These are phyloP conservation scores for Casuarina equisetifolia DNA, from an alignment of 306 rosid genomes.

Conservation along the genomic window DNA sequence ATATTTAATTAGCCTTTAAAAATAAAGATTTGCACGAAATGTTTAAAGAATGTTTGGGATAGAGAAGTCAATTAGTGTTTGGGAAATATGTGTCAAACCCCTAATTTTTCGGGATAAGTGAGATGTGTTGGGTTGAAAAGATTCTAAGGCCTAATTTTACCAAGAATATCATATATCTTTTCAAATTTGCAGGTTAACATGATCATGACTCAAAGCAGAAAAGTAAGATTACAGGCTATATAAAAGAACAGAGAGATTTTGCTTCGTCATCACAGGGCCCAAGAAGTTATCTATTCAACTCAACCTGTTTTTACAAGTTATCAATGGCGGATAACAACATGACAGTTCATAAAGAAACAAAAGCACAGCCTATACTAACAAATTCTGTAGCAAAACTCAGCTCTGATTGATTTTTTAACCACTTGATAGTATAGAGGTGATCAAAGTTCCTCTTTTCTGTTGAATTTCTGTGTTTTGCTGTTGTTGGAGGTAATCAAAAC, in stretches of 20 bases:
- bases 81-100: too few relatives aligned
- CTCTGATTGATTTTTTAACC: not conserved
- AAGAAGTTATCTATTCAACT: not conserved
- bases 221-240: too few relatives aligned
- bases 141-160: too few relatives aligned
- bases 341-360: not conserved
- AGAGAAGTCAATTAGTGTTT: too few relatives aligned
- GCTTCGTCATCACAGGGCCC: not conserved
- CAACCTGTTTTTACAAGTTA: not conserved
- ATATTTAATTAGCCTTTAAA: too few relatives aligned
- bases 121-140: too few relatives aligned
- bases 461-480: constrained; percentile 5
- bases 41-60: too few relatives aligned
- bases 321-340: not conserved
- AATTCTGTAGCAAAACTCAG: not conserved
- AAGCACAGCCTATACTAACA: not conserved
- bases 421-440: not conserved
- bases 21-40: too few relatives aligned
- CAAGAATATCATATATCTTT: too few relatives aligned
- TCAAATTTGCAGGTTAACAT: too few relatives aligned
- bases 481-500: constrained; percentile 40
- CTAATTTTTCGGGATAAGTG: too few relatives aligned
- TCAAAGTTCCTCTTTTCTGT: constrained; percentile 2
- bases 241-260: not conserved
- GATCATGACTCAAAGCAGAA: too few relatives aligned